Conservation (phyloP, 2,329 filamentous ascomycete species). For the Cladosporium phlei region DNA sequence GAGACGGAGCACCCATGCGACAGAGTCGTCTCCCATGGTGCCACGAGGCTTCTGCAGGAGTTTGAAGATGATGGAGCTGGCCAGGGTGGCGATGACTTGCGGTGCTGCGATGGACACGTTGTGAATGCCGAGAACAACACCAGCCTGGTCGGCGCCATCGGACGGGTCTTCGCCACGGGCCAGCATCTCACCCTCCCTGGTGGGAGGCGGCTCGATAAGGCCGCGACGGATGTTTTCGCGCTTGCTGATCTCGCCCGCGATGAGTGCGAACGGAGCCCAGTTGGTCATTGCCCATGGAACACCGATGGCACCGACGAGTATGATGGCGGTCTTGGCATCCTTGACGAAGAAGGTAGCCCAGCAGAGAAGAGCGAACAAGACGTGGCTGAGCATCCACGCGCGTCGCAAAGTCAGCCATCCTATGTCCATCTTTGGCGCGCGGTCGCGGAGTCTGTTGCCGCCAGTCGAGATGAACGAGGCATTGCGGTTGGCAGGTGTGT, state of each 20-base stretch:
- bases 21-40: slow-evolving; percentile 76
- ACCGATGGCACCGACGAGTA: slow-evolving; percentile 74
- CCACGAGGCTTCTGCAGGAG: slow-evolving; percentile 83
- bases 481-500: slow-evolving; percentile 15
- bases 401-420: slow-evolving; percentile 80
- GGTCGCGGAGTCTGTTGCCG: slow-evolving; percentile 7
- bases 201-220: slow-evolving; percentile 37
- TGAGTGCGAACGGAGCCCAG: slow-evolving; percentile 94
- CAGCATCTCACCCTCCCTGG: slow-evolving; percentile 33
- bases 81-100: slow-evolving; percentile 83
- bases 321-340: slow-evolving; percentile 65
- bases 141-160: slow-evolving; percentile 66
- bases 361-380: slow-evolving; percentile 80
- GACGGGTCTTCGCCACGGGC: slow-evolving; percentile 49
- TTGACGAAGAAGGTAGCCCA: slow-evolving; percentile 75
- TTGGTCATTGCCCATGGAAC: slow-evolving; percentile 89
- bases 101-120: slow-evolving; percentile 91
- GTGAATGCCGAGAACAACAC: slow-evolving; percentile 89
- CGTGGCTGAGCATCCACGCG: slow-evolving; percentile 77
- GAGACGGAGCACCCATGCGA: slow-evolving; percentile 79
- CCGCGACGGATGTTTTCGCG: slow-evolving; percentile 64
- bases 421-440: slow-evolving; percentile 55
- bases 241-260: slow-evolving; percentile 83
- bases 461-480: slow-evolving; percentile 3
- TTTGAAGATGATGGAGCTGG: slow-evolving; percentile 79